phyloP scores from a whole-genome alignment of 2,329 filamentous ascomycete genomes.

The Parascedosporium putredinis region DNA sequence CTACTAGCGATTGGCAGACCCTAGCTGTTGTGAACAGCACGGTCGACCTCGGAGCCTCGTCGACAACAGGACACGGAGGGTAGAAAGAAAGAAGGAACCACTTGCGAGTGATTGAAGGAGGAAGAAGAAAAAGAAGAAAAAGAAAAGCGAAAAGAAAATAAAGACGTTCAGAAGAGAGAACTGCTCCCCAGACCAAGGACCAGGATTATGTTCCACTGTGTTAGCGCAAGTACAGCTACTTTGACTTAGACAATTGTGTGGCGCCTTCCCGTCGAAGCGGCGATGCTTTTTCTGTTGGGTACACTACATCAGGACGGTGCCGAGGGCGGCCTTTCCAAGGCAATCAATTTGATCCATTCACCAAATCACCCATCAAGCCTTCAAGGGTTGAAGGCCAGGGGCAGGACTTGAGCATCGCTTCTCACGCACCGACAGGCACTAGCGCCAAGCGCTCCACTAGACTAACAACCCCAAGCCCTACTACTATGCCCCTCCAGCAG shows the following conservation, averaged over 20 bases:
- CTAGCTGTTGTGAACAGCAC: neutral
- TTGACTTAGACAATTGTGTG: neutral
- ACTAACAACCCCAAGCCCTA: neutral
- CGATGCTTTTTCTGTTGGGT: neutral
- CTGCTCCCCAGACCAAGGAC: constrained; percentile 3
- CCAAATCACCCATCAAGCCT: neutral
- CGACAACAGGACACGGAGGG: neutral
- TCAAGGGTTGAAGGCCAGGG: neutral
- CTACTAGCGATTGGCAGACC: neutral
- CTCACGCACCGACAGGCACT: neutral
- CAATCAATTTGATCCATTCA: no score
- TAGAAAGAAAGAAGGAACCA: constrained; percentile 10
- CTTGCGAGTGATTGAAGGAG: constrained; percentile 7
- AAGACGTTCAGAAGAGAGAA: neutral
- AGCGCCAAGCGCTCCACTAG: neutral
- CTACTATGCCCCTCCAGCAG: neutral
- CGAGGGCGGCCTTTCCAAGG: no score
- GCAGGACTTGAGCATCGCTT: neutral
- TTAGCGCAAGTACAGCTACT: neutral
- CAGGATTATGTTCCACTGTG: constrained; percentile 4
- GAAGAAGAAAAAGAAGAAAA: constrained; percentile 9
- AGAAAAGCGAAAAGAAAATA: no score
- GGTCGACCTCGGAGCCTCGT: neutral
- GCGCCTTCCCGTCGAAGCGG: neutral
- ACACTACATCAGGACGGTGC: no score